These are phyloP conservation scores for Endothia cerciana DNA, from an alignment of 2,329 filamentous ascomycete species.

Conservation along the genomic window DNA sequence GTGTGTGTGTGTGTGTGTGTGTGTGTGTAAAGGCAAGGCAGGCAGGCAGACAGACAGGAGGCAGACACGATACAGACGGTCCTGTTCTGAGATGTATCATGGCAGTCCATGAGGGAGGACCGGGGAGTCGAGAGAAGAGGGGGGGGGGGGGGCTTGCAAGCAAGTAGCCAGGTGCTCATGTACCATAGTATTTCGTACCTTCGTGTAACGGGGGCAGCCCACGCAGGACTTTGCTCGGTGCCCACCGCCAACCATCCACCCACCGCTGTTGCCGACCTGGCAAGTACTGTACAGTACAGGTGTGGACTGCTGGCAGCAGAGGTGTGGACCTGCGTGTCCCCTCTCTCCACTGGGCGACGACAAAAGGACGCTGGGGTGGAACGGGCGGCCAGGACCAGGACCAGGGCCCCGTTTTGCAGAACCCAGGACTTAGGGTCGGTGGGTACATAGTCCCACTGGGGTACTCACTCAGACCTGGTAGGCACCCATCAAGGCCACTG, in stretches of 20 bases:
- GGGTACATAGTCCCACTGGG: background rate
- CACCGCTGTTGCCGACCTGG: constrained; percentile 1
- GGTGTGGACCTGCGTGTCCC: constrained; percentile 8
- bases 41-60: background rate
- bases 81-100: background rate
- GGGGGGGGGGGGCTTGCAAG: background rate
- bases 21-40: background rate
- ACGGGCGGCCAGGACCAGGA: background rate
- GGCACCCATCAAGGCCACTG: background rate
- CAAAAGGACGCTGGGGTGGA: constrained; percentile 7
- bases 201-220: background rate
- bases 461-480: background rate
- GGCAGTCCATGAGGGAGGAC: constrained; percentile 13
- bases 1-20: background rate
- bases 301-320: background rate
- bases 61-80: background rate
- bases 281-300: background rate
- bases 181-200: background rate
- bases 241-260: background rate
- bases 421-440: constrained; percentile 5
- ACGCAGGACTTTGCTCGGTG: background rate
- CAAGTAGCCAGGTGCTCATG: constrained; percentile 7
- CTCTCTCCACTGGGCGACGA: background rate
- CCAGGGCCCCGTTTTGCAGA: background rate
- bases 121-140: background rate